Evolutionary conservation across 1,284 basidiomycete species (phyloP).

Genomic region (Pseudozyma pruni): DNA sequence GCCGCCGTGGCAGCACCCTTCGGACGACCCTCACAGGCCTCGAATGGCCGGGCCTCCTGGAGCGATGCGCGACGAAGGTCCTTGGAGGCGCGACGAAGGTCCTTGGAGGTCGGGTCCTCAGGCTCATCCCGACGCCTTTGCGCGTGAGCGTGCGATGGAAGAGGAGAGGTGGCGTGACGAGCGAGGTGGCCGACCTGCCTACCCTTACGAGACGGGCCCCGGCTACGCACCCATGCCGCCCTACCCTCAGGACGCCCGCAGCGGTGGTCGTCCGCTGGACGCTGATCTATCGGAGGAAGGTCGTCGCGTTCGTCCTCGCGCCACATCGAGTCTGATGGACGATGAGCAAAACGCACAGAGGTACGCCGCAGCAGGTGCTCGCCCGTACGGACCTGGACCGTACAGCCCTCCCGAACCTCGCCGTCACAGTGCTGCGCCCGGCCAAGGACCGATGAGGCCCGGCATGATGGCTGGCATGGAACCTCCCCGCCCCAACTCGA

Average conservation of each 20-base stretch:
- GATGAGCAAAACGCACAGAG: constrained; percentile 21
- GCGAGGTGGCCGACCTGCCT: constrained; percentile 11
- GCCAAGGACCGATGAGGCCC: constrained; percentile 10
- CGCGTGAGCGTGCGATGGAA: constrained; percentile 22
- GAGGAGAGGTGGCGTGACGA: constrained; percentile 31
- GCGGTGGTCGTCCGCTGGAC: constrained; percentile 12
- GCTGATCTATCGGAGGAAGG: constrained; percentile 16
- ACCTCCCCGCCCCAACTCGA: constrained; percentile 30
- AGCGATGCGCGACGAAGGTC: constrained; percentile 15
- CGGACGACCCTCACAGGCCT: constrained; percentile 25
- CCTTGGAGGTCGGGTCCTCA: constrained; percentile 6
- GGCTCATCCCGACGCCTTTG: constrained; percentile 15
- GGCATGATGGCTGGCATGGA: constrained; percentile 36
- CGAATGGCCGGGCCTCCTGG: constrained; percentile 20
- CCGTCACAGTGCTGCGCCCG: constrained; percentile 20
- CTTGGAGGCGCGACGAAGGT: constrained; percentile 21
- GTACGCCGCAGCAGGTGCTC: constrained; percentile 12
- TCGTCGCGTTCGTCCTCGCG: constrained; percentile 28
- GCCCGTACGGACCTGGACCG: constrained; percentile 15
- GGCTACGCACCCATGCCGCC: constrained; percentile 6
- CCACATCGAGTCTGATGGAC: constrained; percentile 16
- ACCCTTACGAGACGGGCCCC: constrained; percentile 14
- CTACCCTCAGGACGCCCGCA: constrained; percentile 13
- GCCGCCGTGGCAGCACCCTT: constrained; percentile 15
- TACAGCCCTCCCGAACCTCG: constrained; percentile 39